A percentile compares a stretch with the other conserved stretches of the same genome.
phyloP scores from a whole-genome alignment of 1,284 basidiomycete species.

The Tilletia horrida region DNA sequence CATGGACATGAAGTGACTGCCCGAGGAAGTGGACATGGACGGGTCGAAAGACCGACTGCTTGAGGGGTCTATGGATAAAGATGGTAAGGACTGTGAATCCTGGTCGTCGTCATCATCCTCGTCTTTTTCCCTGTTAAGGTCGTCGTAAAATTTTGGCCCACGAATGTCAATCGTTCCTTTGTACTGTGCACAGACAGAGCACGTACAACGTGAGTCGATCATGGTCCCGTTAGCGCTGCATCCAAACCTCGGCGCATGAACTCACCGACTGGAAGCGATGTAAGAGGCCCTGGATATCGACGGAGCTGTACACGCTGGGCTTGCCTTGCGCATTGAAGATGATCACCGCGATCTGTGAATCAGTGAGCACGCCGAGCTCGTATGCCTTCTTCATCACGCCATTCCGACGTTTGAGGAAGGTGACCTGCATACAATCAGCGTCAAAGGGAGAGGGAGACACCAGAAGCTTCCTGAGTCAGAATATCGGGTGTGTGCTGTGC shows the following conservation, averaged over 20 bases:
- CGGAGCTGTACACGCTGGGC: slow-evolving; percentile 48
- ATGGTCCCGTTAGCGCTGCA: too few species aligned
- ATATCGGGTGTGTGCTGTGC: too few species aligned
- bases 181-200: background rate
- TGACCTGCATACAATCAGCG: slow-evolving; percentile 63
- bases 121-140: slow-evolving; percentile 4
- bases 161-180: background rate
- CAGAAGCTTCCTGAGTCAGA: background rate
- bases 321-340: slow-evolving; percentile 62
- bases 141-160: slow-evolving; percentile 9
- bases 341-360: slow-evolving; percentile 68
- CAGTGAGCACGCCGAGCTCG: slow-evolving; percentile 75
- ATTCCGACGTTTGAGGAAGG: slow-evolving; percentile 86
- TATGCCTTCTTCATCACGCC: slow-evolving; percentile 87
- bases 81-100: background rate
- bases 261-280: background rate
- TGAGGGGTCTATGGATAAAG: background rate
- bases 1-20: background rate
- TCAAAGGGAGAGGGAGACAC: background rate
- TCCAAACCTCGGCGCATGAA: too few species aligned
- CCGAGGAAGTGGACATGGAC: background rate
- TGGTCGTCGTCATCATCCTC: slow-evolving; percentile 7
- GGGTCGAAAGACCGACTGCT: background rate
- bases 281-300: slow-evolving; percentile 34
- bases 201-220: too few species aligned